Evolutionary conservation across 192 early-diverging fungal genomes (phyloP).

Genomic region (Podila minutissima): DNA sequence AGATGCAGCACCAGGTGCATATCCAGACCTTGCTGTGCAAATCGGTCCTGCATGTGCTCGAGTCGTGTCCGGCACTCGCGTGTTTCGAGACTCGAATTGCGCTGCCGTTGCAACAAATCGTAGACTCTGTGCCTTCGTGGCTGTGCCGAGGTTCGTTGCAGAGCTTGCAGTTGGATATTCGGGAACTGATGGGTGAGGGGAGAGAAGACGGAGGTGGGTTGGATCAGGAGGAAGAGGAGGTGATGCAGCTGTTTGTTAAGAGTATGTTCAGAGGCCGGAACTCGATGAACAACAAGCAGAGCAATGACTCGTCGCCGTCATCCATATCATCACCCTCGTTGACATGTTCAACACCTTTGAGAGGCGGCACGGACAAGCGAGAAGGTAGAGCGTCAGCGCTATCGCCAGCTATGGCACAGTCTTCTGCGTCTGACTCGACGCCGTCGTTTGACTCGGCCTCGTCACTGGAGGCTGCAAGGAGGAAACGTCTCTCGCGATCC

Average conservation of each 20-base stretch:
- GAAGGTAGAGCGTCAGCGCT: too few species aligned
- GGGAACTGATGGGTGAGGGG: conserved; percentile 14
- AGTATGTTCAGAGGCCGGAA: conserved; percentile 16
- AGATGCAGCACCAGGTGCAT: background rate
- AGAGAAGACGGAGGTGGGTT: background rate
- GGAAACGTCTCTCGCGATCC: background rate
- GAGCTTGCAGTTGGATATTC: conserved; percentile 16
- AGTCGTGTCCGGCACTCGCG: conserved; percentile 10
- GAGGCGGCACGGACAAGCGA: background rate
- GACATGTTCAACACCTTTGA: background rate
- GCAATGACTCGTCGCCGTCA: background rate
- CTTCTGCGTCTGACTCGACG: too few species aligned
- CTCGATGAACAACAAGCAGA: background rate
- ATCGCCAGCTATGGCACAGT: too few species aligned
- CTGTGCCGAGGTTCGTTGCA: conserved; percentile 8
- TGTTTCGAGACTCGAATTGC: conserved; percentile 21
- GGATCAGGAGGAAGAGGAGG: conserved; percentile 35
- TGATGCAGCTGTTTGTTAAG: conserved; percentile 42
- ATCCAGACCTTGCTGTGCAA: background rate
- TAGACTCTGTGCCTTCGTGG: conserved; percentile 22
- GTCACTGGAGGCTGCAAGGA: too few species aligned
- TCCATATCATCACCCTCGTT: conserved; percentile 2
- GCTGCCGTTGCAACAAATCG: conserved; percentile 11
- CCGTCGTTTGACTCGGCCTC: too few species aligned
- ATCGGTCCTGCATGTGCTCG: conserved; percentile 5